A percentile compares a stretch with the other conserved stretches of the same genome.
Evolutionary conservation across 2,329 filamentous ascomycete genomes (phyloP).

Genomic region (Alternaria rosae): DNA sequence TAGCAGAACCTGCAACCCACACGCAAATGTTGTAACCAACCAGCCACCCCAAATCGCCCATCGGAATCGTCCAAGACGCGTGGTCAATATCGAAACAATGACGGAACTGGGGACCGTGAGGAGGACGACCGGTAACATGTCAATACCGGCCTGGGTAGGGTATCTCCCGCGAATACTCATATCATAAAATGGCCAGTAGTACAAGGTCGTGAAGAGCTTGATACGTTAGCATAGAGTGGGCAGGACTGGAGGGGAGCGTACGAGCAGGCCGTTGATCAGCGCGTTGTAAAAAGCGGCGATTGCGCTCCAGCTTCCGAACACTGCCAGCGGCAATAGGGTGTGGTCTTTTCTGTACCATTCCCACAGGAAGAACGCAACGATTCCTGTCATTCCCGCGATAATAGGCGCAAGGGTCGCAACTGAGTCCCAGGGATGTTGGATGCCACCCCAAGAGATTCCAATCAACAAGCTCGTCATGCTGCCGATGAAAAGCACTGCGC

Average conservation of each 20-base stretch:
- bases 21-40: constrained; percentile 46
- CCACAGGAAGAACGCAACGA: constrained; percentile 47
- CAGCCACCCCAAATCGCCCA: constrained; percentile 56
- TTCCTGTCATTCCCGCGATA: constrained; percentile 40
- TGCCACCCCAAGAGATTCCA: constrained; percentile 55
- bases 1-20: constrained; percentile 51
- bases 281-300: constrained; percentile 52
- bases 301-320: constrained; percentile 49
- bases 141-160: constrained; percentile 47
- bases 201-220: constrained; percentile 53
- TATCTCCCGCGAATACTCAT: constrained; percentile 47
- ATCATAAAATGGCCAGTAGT: constrained; percentile 55
- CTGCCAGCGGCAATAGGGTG: constrained; percentile 48
- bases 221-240: too few relatives aligned
- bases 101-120: constrained; percentile 35
- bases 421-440: constrained; percentile 49
- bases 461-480: constrained; percentile 51
- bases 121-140: constrained; percentile 48
- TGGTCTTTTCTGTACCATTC: constrained; percentile 44
- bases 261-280: constrained; percentile 54
- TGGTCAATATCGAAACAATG: constrained; percentile 32
- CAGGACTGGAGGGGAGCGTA: constrained; percentile 36
- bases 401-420: constrained; percentile 53
- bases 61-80: constrained; percentile 40
- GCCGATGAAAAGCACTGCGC: constrained; percentile 50